Evolutionary conservation across 768 basidiomycete species (phyloP), one percentile per base, ranked within the genome.

Genomic region (Phaffia australis): DNA sequence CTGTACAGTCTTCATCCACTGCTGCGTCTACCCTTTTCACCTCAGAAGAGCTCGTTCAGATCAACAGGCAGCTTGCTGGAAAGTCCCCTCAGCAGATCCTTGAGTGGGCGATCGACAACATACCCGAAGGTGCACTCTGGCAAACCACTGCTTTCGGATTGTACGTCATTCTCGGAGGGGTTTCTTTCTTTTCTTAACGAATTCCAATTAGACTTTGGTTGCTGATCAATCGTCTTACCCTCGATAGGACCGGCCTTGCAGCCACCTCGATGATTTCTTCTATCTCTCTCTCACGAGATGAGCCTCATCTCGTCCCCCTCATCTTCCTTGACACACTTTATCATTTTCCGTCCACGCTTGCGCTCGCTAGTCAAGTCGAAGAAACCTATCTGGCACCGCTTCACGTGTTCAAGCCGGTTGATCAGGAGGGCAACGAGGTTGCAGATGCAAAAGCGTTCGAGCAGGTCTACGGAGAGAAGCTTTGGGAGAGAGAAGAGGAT

Each of bases 101-200:
- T 62, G 72, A 75, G 74, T 98, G 94, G 94, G 89, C 86, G 0
- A 74, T 91, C 59, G 81, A 83, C 54, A 81, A 89, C 71, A 79
- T 98, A 21, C 87, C 91, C 0, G 35, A 55, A 23, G 67, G 67
- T 9, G 81, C 82, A 8, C 79, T 98, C 23, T 85, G 84, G 76
- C 94, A 99, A 75, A 97, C 95, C 7, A 98, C 94, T 6, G 94
- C 95, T 0, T 94, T 99, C 73, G 95, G 95, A 8, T 81, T 97
- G 67, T 77, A 58, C 73, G 76, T 73, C 0, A 18, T 27, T 27
- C 4, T 11, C 56, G 27, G 46, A 56, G n/a, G 23, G 47, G 27
- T 57, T 51, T 30, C 27, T 11, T 50, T n/a, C 21, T 63, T 19
- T 23, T 30, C 6, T 35, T 27, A 48, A 23, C 48, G 8, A 11